Percentiles rank a stretch among this genome's conserved stretches.
Conservation (phyloP, 768 basidiomycete species). For the Collybiopsis luxurians region DNA sequence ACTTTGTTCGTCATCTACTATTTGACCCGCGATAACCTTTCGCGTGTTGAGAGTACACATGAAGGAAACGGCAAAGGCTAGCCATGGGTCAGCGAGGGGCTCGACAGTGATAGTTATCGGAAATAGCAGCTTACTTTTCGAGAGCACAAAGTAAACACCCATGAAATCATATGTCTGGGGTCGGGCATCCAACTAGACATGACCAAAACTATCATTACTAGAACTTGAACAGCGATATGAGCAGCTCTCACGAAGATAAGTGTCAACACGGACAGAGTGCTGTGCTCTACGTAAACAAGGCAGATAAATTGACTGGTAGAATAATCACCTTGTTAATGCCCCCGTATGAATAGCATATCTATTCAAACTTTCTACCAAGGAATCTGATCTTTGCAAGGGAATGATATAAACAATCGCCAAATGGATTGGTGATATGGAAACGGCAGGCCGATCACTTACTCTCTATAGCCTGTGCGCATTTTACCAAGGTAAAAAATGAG, state of each 20-base stretch:
- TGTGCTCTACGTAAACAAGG: not conserved
- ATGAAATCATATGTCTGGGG: not conserved
- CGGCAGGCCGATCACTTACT: constrained; percentile 33
- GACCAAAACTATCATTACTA: not conserved
- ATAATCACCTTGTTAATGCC: constrained; percentile 49
- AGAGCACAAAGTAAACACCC: not conserved
- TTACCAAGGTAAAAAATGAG: constrained; percentile 58
- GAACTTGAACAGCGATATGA: too few species aligned
- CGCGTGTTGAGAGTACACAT: not conserved
- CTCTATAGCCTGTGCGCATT: constrained; percentile 49
- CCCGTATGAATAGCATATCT: constrained; percentile 68
- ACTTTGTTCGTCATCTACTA: not conserved
- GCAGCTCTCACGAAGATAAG: not conserved
- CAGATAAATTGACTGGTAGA: not conserved
- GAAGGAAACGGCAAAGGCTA: not conserved
- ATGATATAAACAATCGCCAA: too few species aligned
- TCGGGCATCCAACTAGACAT: not conserved
- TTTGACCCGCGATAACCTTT: not conserved
- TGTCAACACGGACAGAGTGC: not conserved
- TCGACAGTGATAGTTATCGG: too few species aligned
- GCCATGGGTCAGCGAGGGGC: not conserved
- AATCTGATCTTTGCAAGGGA: constrained; percentile 44
- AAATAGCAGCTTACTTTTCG: not conserved
- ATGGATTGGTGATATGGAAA: too few species aligned
- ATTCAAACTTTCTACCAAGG: constrained; percentile 54